Conservation (phyloP, 805 yeast genomes). For the Starmera dryadoides region DNA sequence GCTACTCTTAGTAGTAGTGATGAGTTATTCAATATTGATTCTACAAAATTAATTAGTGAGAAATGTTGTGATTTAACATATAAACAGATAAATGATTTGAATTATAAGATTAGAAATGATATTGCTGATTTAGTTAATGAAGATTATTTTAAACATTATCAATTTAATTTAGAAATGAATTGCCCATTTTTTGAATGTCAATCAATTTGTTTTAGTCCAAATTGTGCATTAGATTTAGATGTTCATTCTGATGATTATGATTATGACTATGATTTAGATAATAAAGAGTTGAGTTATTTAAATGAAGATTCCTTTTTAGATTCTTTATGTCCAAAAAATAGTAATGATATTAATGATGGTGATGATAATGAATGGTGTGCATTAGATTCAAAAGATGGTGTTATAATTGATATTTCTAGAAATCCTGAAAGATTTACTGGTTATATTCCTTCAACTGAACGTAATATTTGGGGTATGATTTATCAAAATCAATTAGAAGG, state of each 20-base stretch:
- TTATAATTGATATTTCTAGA: constrained; percentile 75
- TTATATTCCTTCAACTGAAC: constrained; percentile 87
- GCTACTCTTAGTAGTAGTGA: too few relatives aligned
- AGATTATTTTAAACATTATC: constrained; percentile 70
- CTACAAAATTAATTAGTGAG: constrained; percentile 11
- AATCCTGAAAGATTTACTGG: constrained; percentile 98
- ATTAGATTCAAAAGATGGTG: constrained; percentile 62
- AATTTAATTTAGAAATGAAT: constrained; percentile 74
- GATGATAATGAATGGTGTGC: constrained; percentile 63
- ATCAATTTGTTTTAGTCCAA: constrained; percentile 24
- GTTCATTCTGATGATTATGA: constrained; percentile 20
- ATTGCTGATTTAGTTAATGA: constrained; percentile 55
- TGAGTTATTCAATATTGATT: constrained; percentile 11
- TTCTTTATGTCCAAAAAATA: constrained; percentile 25
- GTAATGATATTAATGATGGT: constrained; percentile 15
- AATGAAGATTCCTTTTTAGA: constrained; percentile 28
- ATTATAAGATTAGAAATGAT: constrained; percentile 44
- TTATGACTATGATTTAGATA: constrained; percentile 18
- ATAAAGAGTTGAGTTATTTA: constrained; percentile 36
- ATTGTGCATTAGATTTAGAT: constrained; percentile 21
- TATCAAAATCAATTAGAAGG: constrained; percentile 63
- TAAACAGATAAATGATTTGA: constrained; percentile 43
- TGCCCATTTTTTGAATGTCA: constrained; percentile 80
- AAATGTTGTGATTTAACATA: constrained; percentile 33
- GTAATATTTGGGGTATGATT: constrained; percentile 88